phyloP scores from a whole-genome alignment of 2,329 filamentous ascomycete genomes.

The Fusarium pininemorale region DNA sequence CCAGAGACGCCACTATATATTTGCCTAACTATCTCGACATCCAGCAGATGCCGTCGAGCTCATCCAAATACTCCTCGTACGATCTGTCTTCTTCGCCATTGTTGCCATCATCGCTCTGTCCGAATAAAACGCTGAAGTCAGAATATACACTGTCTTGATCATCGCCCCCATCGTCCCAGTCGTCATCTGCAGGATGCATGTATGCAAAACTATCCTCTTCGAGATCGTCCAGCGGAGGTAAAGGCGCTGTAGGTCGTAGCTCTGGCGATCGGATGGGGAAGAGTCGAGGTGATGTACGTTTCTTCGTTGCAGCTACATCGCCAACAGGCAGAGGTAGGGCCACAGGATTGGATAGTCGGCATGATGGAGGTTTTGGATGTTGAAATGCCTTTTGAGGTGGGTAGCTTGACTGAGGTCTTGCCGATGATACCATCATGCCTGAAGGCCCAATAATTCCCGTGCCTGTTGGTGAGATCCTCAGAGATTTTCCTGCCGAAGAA shows the following conservation, averaged over 20 bases:
- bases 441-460: slow-evolving; percentile 16
- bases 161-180: slow-evolving; percentile 52
- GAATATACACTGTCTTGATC: slow-evolving; percentile 63
- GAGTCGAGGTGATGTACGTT: slow-evolving; percentile 44
- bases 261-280: slow-evolving; percentile 50
- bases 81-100: slow-evolving; percentile 52
- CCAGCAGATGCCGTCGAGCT: slow-evolving; percentile 65
- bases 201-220: slow-evolving; percentile 61
- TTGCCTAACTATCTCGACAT: slow-evolving; percentile 41
- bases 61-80: slow-evolving; percentile 65
- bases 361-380: slow-evolving; percentile 33
- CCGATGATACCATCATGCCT: neutral
- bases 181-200: slow-evolving; percentile 57
- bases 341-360: slow-evolving; percentile 43
- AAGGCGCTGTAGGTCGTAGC: slow-evolving; percentile 33
- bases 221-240: slow-evolving; percentile 44
- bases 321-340: slow-evolving; percentile 43
- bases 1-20: neutral
- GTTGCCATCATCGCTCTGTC: slow-evolving; percentile 41
- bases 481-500: slow-evolving; percentile 31
- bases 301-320: slow-evolving; percentile 40
- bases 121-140: slow-evolving; percentile 63
- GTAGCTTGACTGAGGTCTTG: slow-evolving; percentile 2
- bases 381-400: slow-evolving; percentile 14
- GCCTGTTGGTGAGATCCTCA: slow-evolving; percentile 18